Base-by-base conservation (phyloP, 2,329 filamentous ascomycete species). In the Colletotrichum sp. region DNA sequence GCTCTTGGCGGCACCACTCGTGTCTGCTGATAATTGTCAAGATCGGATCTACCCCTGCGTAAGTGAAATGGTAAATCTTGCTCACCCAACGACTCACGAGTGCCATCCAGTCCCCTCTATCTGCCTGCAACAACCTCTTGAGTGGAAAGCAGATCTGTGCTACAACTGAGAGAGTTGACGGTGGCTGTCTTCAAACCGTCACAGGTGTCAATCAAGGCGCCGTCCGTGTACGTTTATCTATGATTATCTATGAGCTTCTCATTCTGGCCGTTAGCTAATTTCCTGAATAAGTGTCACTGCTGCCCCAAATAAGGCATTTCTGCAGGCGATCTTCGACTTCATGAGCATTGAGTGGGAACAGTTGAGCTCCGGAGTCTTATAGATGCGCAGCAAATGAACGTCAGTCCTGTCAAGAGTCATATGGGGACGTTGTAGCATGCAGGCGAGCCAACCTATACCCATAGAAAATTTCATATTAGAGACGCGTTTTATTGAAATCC, bases 381-480 rank as follows among this genome's bases (percentile, higher is more conserved):
- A 0, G 39, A 0, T 10, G 3, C 9, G 39, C 1, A 48, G 9
- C 8, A n/a, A 2, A 48, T n/a, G 18, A 12, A n/a, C 1, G 39
- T 1, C 18, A n/a, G 3, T n/a, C 8, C 39, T 6, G 0, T 2
- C 8, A 44, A 12, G 5, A n/a, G 0, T 1, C 2, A 1, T n/a
- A 10, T 4, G 1, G 5, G 0, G 3, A 22, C 1, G 10, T 22
- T 48, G 0, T 48, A 1, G 44, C 9, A 22, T 13, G n/a, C 9
- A 3, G n/a, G 0, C 18, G 10, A 22, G 44, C 2, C 18, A 13
- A 7, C 10, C 0, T 22, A 48, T 48, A 48, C 44, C 10, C 44
- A 48, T 48, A 48, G 44, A 8, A 12, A 1, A 48, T 48, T 48
- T 0, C 44, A 48, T 22, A 18, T n/a, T 7, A 22, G 13, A 18